phyloP scores from a whole-genome alignment of 352 stramenopile species.

The Globisporangium polare region DNA sequence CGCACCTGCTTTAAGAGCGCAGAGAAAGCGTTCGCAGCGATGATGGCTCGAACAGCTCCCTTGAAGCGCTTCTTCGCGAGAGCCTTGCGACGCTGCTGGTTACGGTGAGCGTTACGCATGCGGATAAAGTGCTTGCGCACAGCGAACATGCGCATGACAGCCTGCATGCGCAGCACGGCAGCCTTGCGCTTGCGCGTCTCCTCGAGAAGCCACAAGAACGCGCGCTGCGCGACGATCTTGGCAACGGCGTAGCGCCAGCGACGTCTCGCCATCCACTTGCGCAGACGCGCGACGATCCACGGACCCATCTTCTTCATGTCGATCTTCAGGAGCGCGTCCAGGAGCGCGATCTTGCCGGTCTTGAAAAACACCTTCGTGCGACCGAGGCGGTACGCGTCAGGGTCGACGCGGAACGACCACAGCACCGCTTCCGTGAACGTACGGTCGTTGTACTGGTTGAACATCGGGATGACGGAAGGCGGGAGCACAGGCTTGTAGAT shows the following conservation, averaged over 20 bases:
- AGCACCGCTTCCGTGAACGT: conserved; percentile 88
- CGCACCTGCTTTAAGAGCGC: conserved; percentile 50
- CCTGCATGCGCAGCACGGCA: conserved; percentile 79
- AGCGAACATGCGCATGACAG: conserved; percentile 82
- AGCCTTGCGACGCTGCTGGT: conserved; percentile 57
- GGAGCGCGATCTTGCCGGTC: conserved; percentile 86
- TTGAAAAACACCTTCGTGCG: conserved; percentile 92
- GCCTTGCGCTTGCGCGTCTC: conserved; percentile 70
- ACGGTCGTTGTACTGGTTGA: conserved; percentile 76
- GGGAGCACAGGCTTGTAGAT: conserved; percentile 83
- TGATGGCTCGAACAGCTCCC: conserved; percentile 55
- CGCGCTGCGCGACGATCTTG: conserved; percentile 80
- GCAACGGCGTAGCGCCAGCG: conserved; percentile 82
- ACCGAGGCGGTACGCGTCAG: conserved; percentile 83
- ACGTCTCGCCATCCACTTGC: conserved; percentile 81
- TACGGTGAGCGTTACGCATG: conserved; percentile 61
- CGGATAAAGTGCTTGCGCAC: conserved; percentile 82
- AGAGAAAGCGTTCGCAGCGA: conserved; percentile 68
- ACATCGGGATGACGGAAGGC: conserved; percentile 73
- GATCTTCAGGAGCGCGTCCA: conserved; percentile 85
- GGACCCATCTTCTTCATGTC: conserved; percentile 89
- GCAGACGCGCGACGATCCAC: conserved; percentile 79
- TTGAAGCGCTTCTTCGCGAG: conserved; percentile 71
- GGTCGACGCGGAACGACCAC: conserved; percentile 88
- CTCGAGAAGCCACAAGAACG: conserved; percentile 79